Percentiles rank a stretch among this genome's conserved stretches.
Conservation (phyloP, 805 yeast genomes). For the Ogataea glucozyma region DNA sequence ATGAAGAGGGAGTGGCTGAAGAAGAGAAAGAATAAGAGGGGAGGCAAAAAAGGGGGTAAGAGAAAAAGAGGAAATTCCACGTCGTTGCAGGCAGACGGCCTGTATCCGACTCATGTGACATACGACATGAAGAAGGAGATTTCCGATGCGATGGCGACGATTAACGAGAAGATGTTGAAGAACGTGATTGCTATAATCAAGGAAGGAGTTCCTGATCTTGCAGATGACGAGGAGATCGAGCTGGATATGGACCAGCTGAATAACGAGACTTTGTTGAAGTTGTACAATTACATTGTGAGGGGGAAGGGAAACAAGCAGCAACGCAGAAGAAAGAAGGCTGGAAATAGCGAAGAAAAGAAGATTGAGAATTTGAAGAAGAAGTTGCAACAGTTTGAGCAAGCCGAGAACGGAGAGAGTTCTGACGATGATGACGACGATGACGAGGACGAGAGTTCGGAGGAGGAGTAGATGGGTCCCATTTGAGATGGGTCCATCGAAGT, state of each 20-base stretch:
- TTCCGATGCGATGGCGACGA: conserved; percentile 76
- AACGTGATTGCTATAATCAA: conserved; percentile 83
- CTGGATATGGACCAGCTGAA: conserved; percentile 93
- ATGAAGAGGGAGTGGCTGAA: conserved; percentile 62
- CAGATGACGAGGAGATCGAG: conserved; percentile 90
- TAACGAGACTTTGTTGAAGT: conserved; percentile 74
- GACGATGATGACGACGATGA: conserved; percentile 67
- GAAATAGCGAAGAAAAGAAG: conserved; percentile 67
- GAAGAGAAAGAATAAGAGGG: conserved; percentile 44
- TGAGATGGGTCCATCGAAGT: conserved; percentile 4
- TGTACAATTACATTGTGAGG: conserved; percentile 78
- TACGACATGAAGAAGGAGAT: conserved; percentile 97
- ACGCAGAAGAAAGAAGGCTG: conserved; percentile 48
- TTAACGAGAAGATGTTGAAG: conserved; percentile 76
- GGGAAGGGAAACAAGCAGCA: conserved; percentile 42
- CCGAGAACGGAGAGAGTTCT: conserved; percentile 60
- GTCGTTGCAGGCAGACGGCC: conserved; percentile 13
- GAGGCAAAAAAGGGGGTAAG: conserved; percentile 36
- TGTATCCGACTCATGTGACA: conserved; percentile 55
- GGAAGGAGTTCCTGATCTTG: conserved; percentile 67
- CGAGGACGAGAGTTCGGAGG: conserved; percentile 35
- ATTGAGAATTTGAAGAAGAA: conserved; percentile 73
- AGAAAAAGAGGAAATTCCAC: conserved; percentile 24
- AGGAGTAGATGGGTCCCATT: conserved; percentile 23
- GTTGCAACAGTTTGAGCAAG: conserved; percentile 65